Evolutionary conservation across 2,329 filamentous ascomycete genomes (phyloP).

Genomic region (Plectosphaerella plurivora): DNA sequence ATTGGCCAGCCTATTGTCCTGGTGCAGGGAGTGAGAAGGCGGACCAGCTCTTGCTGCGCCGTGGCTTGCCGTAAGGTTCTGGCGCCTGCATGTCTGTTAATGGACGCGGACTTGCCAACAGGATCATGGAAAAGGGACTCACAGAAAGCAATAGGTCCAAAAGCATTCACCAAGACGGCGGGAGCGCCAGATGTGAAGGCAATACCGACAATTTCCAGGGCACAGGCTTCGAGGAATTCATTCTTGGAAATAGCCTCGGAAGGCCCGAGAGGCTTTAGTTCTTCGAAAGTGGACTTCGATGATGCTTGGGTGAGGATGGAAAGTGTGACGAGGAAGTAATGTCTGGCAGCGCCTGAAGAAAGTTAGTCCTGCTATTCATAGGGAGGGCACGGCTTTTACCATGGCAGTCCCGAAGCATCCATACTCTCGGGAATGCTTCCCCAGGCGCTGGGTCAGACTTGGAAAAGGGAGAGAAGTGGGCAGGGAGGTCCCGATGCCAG

Average conservation of each 20-base stretch:
- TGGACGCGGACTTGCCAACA: too few species aligned
- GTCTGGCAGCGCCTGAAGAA: constrained; percentile 31
- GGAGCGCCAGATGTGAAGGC: constrained; percentile 37
- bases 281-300: constrained; percentile 1
- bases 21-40: constrained; percentile 26
- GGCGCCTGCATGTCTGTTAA: constrained; percentile 15
- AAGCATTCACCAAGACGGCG: constrained; percentile 40
- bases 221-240: constrained; percentile 25
- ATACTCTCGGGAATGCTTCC: constrained; percentile 28
- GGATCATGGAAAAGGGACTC: constrained; percentile 10
- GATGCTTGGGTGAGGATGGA: constrained; percentile 22
- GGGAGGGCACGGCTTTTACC: constrained; percentile 20
- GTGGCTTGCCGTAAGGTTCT: constrained; percentile 20
- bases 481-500: constrained; percentile 28
- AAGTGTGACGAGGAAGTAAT: constrained; percentile 34
- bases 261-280: neutral
- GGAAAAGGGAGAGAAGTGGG: constrained; percentile 25
- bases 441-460: constrained; percentile 6
- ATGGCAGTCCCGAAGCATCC: constrained; percentile 37
- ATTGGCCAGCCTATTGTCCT: constrained; percentile 33
- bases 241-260: neutral
- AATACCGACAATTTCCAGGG: constrained; percentile 35
- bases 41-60: constrained; percentile 24
- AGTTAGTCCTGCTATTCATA: neutral
- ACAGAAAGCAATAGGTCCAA: constrained; percentile 44